phyloP scores from a whole-genome alignment of 805 yeast species.

The Yarrowia osloensis region DNA sequence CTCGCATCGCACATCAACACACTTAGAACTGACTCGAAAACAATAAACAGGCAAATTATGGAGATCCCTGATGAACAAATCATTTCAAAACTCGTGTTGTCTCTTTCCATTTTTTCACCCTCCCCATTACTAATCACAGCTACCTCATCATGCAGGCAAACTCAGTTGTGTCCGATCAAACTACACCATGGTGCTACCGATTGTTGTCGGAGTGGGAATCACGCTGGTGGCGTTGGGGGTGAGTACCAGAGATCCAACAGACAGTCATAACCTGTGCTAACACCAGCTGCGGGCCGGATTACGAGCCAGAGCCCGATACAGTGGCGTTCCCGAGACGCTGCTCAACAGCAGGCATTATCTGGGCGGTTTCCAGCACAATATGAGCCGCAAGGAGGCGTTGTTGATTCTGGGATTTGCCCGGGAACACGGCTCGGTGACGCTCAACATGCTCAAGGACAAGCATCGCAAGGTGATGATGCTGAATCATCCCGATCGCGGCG shows the following conservation, averaged over 20 bases:
- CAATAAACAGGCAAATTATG: no score
- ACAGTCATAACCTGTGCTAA: not conserved
- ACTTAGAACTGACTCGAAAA: no score
- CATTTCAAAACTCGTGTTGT: not conserved
- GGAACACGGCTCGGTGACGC: slow-evolving; percentile 46
- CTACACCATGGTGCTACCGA: slow-evolving; percentile 25
- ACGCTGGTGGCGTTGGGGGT: slow-evolving; percentile 22
- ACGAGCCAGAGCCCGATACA: slow-evolving; percentile 6
- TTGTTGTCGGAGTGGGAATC: slow-evolving; percentile 21
- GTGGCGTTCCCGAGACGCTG: not conserved
- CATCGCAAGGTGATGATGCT: slow-evolving; percentile 83
- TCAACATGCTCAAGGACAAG: slow-evolving; percentile 63
- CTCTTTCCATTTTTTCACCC: not conserved
- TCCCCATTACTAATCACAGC: not conserved
- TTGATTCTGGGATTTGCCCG: slow-evolving; percentile 52
- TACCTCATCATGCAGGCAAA: not conserved
- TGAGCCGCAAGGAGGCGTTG: slow-evolving; percentile 57
- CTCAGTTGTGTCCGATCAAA: not conserved
- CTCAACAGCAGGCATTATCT: slow-evolving; percentile 36
- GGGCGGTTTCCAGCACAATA: slow-evolving; percentile 45
- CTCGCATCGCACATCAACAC: no score
- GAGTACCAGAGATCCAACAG: not conserved
- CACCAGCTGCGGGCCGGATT: slow-evolving; percentile 15
- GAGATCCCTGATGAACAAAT: no score
- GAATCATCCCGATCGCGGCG: slow-evolving; percentile 95